Evolutionary conservation across 192 early-diverging fungal genomes (phyloP).

Genomic region (Funneliformis mosseae): DNA sequence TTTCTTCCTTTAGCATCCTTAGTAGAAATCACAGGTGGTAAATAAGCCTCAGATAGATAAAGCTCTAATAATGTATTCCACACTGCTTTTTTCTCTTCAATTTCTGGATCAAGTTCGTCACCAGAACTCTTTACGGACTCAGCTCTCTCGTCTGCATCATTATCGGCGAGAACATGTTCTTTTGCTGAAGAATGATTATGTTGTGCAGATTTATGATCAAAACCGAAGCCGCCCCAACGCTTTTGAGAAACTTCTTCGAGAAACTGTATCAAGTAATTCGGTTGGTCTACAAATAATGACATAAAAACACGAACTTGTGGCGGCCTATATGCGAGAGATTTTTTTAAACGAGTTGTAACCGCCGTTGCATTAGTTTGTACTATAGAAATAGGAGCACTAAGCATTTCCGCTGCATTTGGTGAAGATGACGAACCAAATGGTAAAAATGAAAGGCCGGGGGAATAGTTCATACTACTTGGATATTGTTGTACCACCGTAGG

Average conservation of each 20-base stretch:
- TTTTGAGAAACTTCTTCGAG: slow-evolving; percentile 81
- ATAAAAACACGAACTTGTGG: slow-evolving; percentile 74
- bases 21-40: slow-evolving; percentile 6
- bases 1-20: slow-evolving; percentile 32
- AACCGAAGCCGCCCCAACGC: slow-evolving; percentile 60
- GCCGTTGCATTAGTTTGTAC: slow-evolving; percentile 19
- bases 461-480: slow-evolving; percentile 14
- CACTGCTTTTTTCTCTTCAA: slow-evolving; percentile 70
- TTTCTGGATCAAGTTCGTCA: slow-evolving; percentile 38
- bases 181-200: slow-evolving; percentile 27
- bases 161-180: slow-evolving; percentile 17
- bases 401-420: slow-evolving; percentile 19
- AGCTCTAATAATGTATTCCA: slow-evolving; percentile 95
- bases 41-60: slow-evolving; percentile 55
- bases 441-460: slow-evolving; percentile 36
- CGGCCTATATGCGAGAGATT: slow-evolving; percentile 41
- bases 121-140: slow-evolving; percentile 24
- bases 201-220: slow-evolving; percentile 22
- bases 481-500: not conserved
- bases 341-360: slow-evolving; percentile 4
- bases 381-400: slow-evolving; percentile 10
- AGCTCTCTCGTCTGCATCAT: slow-evolving; percentile 39
- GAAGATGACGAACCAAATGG: slow-evolving; percentile 35
- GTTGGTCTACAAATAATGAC: slow-evolving; percentile 85
- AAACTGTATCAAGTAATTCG: slow-evolving; percentile 77